phyloP scores from a whole-genome alignment of 352 stramenopile genomes.

The Globisporangium rhizosaccharum region DNA sequence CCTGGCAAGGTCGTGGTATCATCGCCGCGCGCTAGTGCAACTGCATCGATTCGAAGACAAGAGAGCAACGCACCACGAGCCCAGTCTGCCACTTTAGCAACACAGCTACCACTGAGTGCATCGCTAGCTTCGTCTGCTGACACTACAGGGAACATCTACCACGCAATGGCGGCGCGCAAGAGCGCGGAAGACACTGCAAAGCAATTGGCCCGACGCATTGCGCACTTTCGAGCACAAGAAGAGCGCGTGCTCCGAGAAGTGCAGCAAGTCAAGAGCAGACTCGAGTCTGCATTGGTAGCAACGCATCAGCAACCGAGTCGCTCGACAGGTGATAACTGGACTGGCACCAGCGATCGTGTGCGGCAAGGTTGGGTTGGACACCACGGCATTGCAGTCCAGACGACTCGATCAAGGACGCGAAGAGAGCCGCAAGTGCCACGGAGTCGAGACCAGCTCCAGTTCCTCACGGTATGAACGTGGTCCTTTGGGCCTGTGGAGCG shows the following conservation, averaged over 20 bases:
- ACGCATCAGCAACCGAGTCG: neutral
- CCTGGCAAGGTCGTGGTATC: neutral
- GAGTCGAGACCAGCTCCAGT: constrained; percentile 44
- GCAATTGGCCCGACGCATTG: constrained; percentile 42
- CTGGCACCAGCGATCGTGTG: neutral
- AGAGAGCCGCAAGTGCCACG: constrained; percentile 18
- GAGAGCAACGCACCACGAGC: neutral
- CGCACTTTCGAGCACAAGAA: constrained; percentile 48
- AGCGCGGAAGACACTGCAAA: constrained; percentile 41
- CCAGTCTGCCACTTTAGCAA: too few species aligned
- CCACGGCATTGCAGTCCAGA: constrained; percentile 1
- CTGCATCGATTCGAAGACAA: neutral
- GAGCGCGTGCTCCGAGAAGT: constrained; percentile 50
- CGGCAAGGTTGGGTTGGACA: neutral
- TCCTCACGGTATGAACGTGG: constrained; percentile 29
- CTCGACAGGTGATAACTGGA: neutral
- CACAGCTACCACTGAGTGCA: too few species aligned
- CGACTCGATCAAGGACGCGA: neutral
- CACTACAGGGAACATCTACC: constrained; percentile 30
- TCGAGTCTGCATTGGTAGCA: constrained; percentile 21
- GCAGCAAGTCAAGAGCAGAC: constrained; percentile 33
- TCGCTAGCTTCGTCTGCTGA: neutral
- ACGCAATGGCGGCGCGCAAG: constrained; percentile 42
- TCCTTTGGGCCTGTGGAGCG: neutral
- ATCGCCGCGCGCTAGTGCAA: neutral